Evolutionary conservation across 495 filamentous ascomycete genomes (phyloP).

Genomic region (Saxophila tyrrhenica): DNA sequence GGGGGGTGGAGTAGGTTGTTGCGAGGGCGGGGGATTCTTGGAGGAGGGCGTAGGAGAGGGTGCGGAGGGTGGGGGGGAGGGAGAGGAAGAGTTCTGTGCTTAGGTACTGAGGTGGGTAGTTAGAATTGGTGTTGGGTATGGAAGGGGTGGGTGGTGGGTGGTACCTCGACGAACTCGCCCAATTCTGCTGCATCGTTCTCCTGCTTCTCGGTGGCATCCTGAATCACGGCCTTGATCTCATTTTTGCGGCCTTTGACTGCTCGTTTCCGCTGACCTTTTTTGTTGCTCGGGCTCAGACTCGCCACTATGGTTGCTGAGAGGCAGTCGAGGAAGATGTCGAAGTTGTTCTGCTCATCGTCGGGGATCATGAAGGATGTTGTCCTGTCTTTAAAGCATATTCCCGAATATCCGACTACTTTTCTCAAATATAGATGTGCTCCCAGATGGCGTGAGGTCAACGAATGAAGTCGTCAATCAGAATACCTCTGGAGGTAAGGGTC

Average conservation of each 20-base stretch:
- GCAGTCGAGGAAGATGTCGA: slow-evolving; percentile 59
- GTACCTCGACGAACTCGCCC: slow-evolving; percentile 59
- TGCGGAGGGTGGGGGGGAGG: slow-evolving; percentile 48
- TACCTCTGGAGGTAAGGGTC: no score
- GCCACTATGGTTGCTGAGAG: slow-evolving; percentile 46
- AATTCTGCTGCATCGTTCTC: slow-evolving; percentile 51
- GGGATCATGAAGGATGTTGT: slow-evolving; percentile 10
- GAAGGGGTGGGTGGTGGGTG: not conserved
- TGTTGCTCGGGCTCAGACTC: slow-evolving; percentile 35
- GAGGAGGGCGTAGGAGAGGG: slow-evolving; percentile 47
- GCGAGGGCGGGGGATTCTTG: slow-evolving; percentile 39
- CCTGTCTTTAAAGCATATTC: no score
- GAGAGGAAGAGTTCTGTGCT: slow-evolving; percentile 53
- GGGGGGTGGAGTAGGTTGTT: slow-evolving; percentile 38
- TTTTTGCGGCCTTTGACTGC: slow-evolving; percentile 33
- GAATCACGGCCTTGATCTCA: slow-evolving; percentile 27
- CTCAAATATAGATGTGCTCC: no score
- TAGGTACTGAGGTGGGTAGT: slow-evolving; percentile 46
- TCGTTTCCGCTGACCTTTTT: slow-evolving; percentile 31
- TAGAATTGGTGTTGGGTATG: not conserved
- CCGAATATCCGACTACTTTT: no score
- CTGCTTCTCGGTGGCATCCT: slow-evolving; percentile 11
- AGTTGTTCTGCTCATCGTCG: slow-evolving; percentile 42
- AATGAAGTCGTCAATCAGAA: not conserved
- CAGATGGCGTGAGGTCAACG: not conserved